A percentile compares a stretch with the other conserved stretches of the same genome.
phyloP scores from a whole-genome alignment of 2,329 filamentous ascomycete genomes.

The Aspergillus ochraceus region DNA sequence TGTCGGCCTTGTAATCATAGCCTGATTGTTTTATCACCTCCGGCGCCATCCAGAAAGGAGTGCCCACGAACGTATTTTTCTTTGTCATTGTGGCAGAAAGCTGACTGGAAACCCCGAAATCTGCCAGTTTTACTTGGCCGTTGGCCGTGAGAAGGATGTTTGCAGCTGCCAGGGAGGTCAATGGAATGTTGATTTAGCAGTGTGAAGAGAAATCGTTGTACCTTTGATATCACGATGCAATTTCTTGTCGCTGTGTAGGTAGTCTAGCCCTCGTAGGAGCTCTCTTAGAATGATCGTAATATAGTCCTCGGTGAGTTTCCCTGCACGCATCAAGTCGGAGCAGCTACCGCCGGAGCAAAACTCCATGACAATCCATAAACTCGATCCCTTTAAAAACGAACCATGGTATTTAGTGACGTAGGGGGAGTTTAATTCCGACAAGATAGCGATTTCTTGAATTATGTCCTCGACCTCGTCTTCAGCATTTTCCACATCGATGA shows the following conservation, averaged over 20 bases:
- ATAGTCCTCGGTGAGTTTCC: slow-evolving; percentile 87
- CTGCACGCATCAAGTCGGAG: slow-evolving; percentile 92
- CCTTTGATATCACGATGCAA: slow-evolving; percentile 95
- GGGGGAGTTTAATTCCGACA: slow-evolving; percentile 91
- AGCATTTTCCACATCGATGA: slow-evolving; percentile 98
- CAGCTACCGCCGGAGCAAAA: slow-evolving; percentile 97
- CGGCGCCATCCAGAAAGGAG: slow-evolving; percentile 98
- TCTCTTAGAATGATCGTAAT: slow-evolving; percentile 95
- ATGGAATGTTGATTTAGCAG: not conserved
- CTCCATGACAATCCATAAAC: slow-evolving; percentile 99
- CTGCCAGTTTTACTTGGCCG: slow-evolving; percentile 93
- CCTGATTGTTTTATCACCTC: slow-evolving; percentile 98
- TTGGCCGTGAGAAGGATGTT: slow-evolving; percentile 87
- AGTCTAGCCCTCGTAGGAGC: slow-evolving; percentile 84
- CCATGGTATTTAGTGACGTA: slow-evolving; percentile 98
- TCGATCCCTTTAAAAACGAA: slow-evolving; percentile 91
- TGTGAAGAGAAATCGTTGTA: slow-evolving; percentile 35
- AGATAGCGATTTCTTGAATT: slow-evolving; percentile 96
- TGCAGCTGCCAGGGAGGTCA: slow-evolving; percentile 63
- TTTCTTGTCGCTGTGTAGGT: slow-evolving; percentile 93
- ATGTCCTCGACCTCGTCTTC: slow-evolving; percentile 99
- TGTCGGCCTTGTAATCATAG: slow-evolving; percentile 96
- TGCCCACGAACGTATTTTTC: slow-evolving; percentile 98
- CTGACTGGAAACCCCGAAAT: slow-evolving; percentile 96
- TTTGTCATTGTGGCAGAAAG: slow-evolving; percentile 98